Base-by-base conservation (phyloP, 2,329 filamentous ascomycete genomes). In the Exophiala sideris region DNA sequence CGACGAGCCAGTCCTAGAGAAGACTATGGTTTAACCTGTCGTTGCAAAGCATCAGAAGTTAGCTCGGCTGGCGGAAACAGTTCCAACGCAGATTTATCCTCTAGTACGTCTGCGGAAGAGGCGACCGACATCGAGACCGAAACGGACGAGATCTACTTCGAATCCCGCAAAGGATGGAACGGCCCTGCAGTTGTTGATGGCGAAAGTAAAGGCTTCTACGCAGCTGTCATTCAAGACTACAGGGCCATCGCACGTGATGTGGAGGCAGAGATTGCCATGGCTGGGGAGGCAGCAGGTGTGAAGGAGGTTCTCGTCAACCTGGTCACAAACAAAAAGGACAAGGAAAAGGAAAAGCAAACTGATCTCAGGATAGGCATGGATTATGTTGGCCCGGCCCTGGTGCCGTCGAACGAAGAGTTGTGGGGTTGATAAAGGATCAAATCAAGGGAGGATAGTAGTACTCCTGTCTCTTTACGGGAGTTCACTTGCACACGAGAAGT, bases 131-230 rank as follows among this genome's bases (percentile, higher is more conserved):
- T 57, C 6, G 54, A 57, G 29, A 57, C 57, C 34, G 57, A 60
- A 32, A 55, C 51, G n/a, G 57, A 60, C 16, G 57, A 60, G 14
- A 47, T 47, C 32, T 60, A 60, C 42, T 60, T 57, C 21, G 48
- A 55, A 20, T 60, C 57, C 1, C 57, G 57, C 44, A 60, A 57
- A 34, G 57, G 52, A 3, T 60, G 57, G 57, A 57, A 60, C 24
- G 57, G 57, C 16, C 29, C 42, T 8, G 57, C 57, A 6, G 48
- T 41, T 12, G 39, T 44, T 14, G 50, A 18, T 12, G 49, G 20
- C 24, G 33, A 42, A 44, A 21, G 54, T 20, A 39, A 44, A 48
- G 57, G 57, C 3, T 57, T 57, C 44, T 60, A 60, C 46, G 49
- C 39, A 34, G 57, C 50, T 36, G 54, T 59, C 29, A 35, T 46